phyloP scores from a whole-genome alignment of 495 filamentous ascomycete genomes.

The Aspergillus haitiensis region DNA sequence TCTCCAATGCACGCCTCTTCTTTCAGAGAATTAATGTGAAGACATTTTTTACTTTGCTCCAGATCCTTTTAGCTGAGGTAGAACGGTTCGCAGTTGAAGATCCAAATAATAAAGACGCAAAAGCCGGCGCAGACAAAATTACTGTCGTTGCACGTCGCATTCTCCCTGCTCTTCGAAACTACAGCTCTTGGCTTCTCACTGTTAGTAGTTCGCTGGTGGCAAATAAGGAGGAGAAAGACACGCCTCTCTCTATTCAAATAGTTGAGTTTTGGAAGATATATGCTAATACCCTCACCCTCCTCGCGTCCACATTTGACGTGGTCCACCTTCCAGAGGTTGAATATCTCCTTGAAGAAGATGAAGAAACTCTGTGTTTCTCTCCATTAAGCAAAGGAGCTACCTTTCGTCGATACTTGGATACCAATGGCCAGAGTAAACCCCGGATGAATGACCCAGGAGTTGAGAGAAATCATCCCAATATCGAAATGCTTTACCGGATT shows the following conservation, averaged over 20 bases:
- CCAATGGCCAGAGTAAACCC: conserved; percentile 50
- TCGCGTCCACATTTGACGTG: conserved; percentile 61
- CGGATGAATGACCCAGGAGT: conserved; percentile 55
- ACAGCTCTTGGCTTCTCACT: conserved; percentile 68
- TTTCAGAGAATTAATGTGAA: conserved; percentile 79
- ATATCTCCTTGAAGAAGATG: conserved; percentile 78
- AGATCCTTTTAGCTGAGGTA: conserved; percentile 67
- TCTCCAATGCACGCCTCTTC: conserved; percentile 62
- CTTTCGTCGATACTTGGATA: conserved; percentile 49
- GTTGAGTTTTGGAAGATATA: conserved; percentile 73
- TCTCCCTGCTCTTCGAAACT: conserved; percentile 68
- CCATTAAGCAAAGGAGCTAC: conserved; percentile 58
- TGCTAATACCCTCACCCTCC: conserved; percentile 62
- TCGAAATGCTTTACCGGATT: conserved; percentile 71
- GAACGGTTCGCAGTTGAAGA: conserved; percentile 57
- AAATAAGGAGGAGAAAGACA: conserved; percentile 56
- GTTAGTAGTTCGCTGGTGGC: conserved; percentile 51
- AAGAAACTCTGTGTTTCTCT: conserved; percentile 70
- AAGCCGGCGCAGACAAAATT: conserved; percentile 54
- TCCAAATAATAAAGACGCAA: conserved; percentile 33
- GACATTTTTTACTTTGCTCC: conserved; percentile 74
- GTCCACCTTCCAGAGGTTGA: conserved; percentile 55
- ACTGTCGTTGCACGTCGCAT: conserved; percentile 64
- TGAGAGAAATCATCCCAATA: conserved; percentile 60
- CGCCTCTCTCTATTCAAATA: conserved; percentile 57